These are phyloP conservation scores for Solanum commersonii DNA, from an alignment of 257 asterid species.

Conservation along the genomic window DNA sequence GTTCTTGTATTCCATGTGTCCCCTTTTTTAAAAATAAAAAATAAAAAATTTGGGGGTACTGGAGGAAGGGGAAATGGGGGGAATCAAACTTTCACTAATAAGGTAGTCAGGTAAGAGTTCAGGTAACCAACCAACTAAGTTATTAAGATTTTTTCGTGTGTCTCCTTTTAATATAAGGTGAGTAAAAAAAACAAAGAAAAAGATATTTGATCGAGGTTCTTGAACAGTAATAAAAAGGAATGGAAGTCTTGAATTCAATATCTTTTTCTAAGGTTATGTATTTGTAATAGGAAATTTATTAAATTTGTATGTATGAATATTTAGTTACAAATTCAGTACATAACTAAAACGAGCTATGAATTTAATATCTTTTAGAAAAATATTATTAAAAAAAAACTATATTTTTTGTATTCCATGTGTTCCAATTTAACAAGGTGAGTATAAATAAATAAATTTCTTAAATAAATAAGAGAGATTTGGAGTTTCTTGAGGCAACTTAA, in stretches of 20 bases:
- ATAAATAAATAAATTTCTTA: no score
- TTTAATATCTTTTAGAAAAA: not conserved
- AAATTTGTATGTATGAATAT: no score
- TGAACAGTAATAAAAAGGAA: not conserved
- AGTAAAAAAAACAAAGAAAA: not conserved
- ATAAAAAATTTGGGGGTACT: no score
- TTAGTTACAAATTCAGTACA: no score
- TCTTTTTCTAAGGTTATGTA: not conserved
- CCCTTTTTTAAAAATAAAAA: not conserved
- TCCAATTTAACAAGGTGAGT: not conserved
- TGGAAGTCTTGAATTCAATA: not conserved
- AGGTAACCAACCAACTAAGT: no score
- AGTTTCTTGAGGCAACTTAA: not conserved
- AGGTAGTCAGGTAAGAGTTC: no score
- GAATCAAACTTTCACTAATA: no score
- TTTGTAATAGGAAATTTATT: not conserved
- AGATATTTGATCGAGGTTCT: not conserved
- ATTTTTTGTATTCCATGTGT: no score
- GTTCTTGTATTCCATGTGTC: not conserved
- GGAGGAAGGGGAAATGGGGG: no score
- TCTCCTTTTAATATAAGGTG: no score
- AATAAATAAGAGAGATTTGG: not conserved
- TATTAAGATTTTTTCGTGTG: no score
- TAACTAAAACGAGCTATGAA: not conserved
- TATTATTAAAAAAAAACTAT: no score